Evolutionary conservation across 2,329 filamentous ascomycete species (phyloP).

Genomic region (Phaeoacremonium minimum): DNA sequence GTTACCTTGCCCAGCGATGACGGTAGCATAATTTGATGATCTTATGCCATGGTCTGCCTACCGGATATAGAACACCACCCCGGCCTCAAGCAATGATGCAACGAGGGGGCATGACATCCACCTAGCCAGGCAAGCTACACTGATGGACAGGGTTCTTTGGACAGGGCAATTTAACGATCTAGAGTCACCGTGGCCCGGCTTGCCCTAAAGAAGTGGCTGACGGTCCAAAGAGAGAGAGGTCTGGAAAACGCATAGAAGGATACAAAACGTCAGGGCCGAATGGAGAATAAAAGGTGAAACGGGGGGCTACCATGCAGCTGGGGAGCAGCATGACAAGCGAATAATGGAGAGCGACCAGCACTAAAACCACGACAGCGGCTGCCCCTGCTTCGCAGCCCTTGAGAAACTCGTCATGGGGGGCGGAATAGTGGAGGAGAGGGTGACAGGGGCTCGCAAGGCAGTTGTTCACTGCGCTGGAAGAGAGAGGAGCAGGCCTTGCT

Average conservation of each 20-base stretch:
- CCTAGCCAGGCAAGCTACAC: conserved; percentile 25
- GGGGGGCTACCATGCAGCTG: conserved; percentile 35
- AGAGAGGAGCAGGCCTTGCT: conserved; percentile 3
- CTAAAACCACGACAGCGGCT: conserved; percentile 12
- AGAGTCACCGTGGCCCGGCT: conserved; percentile 16
- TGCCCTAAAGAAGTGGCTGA: conserved; percentile 24
- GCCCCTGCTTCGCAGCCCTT: conserved; percentile 14
- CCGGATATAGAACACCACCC: conserved; percentile 47
- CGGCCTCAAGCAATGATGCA: conserved; percentile 36
- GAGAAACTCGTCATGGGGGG: conserved; percentile 12
- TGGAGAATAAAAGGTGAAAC: conserved; percentile 39
- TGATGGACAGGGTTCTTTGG: conserved; percentile 25
- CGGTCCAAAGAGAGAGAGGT: conserved; percentile 21
- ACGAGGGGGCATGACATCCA: conserved; percentile 30
- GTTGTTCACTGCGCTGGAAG: conserved; percentile 1
- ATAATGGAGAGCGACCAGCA: conserved; percentile 20
- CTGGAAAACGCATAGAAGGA: conserved; percentile 34
- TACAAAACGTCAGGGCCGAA: conserved; percentile 31
- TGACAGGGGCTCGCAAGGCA: conserved; percentile 5
- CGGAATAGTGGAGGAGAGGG: conserved; percentile 5
- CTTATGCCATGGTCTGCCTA: conserved; percentile 50
- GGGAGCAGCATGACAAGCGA: conserved; percentile 33
- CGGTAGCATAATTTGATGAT: conserved; percentile 55
- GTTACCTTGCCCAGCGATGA: conserved; percentile 42
- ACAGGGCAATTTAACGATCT: conserved; percentile 26